A percentile compares a stretch with the other conserved stretches of the same genome.
Conservation (phyloP, 2,329 filamentous ascomycete species). For the Simplicillium aogashimaense region DNA sequence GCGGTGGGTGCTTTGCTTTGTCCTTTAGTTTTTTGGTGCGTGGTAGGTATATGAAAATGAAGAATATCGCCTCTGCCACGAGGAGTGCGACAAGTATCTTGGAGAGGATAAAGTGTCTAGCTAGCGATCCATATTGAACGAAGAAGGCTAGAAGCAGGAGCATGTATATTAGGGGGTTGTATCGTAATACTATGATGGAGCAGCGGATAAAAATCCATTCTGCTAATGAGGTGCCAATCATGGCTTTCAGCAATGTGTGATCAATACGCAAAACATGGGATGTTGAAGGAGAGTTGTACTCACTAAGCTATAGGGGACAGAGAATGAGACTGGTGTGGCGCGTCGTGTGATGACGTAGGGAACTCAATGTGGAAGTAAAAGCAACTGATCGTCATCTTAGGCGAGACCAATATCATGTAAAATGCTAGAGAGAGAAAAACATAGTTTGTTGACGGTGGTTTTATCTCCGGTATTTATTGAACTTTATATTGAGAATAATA, state of each 20-base stretch:
- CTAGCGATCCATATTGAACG: slow-evolving; percentile 8
- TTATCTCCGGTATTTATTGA: too few relatives aligned
- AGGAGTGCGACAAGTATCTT: slow-evolving; percentile 18
- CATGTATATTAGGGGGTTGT: slow-evolving; percentile 30
- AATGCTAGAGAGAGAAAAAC: too few relatives aligned
- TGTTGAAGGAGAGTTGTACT: too few relatives aligned
- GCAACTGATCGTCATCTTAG: too few relatives aligned
- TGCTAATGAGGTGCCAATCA: slow-evolving; percentile 25
- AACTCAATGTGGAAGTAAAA: too few relatives aligned
- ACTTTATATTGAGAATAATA: too few relatives aligned
- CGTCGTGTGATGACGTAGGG: neutral
- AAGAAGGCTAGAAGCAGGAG: slow-evolving; percentile 16
- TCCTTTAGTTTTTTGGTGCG: slow-evolving; percentile 27
- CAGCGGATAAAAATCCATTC: slow-evolving; percentile 35
- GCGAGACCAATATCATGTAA: too few relatives aligned
- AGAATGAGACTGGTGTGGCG: neutral
- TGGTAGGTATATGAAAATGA: slow-evolving; percentile 30
- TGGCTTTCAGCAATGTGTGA: slow-evolving; percentile 6
- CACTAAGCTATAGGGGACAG: too few relatives aligned
- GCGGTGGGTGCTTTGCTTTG: slow-evolving; percentile 28
- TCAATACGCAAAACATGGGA: too few relatives aligned
- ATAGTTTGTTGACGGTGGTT: too few relatives aligned
- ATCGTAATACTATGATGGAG: slow-evolving; percentile 31
- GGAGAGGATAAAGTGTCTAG: slow-evolving; percentile 8
- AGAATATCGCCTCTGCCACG: slow-evolving; percentile 30